Evolutionary conservation across 2,329 filamentous ascomycete species (phyloP).

Genomic region (Fusarium miscanthi): DNA sequence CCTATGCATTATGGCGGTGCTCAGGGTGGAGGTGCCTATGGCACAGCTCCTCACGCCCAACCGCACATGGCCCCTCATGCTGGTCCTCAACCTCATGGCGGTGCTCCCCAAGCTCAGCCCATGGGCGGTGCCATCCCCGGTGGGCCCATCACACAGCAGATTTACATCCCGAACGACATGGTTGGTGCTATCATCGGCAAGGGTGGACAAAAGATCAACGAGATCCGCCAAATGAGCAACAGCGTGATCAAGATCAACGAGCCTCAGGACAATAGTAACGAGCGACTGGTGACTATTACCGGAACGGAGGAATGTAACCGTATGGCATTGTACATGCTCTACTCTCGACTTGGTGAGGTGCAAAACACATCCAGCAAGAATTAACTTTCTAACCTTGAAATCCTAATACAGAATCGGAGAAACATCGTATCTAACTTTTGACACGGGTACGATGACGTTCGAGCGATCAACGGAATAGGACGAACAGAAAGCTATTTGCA

Average conservation of each 20-base stretch:
- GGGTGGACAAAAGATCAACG: constrained; percentile 98
- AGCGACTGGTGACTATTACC: constrained; percentile 95
- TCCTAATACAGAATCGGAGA: constrained; percentile 55
- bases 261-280: constrained; percentile 98
- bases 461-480: constrained; percentile 16
- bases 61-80: constrained; percentile 74
- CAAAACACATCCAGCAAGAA: constrained; percentile 43
- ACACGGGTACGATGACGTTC: constrained; percentile 26
- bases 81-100: constrained; percentile 66
- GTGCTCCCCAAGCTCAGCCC: constrained; percentile 78
- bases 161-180: constrained; percentile 99
- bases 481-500: constrained; percentile 15
- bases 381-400: constrained; percentile 45
- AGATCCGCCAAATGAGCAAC: constrained; percentile 95
- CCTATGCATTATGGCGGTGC: constrained; percentile 84
- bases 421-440: constrained; percentile 54
- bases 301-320: constrained; percentile 98
- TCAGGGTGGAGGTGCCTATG: constrained; percentile 77
- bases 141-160: constrained; percentile 90
- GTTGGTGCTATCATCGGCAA: constrained; percentile 99
- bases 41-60: constrained; percentile 79
- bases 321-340: constrained; percentile 99
- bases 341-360: constrained; percentile 88
- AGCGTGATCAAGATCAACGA: constrained; percentile 99
- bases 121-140: constrained; percentile 72